These are phyloP conservation scores for Gillenia trifoliata DNA, from an alignment of 306 rosid genomes.

Conservation along the genomic window DNA sequence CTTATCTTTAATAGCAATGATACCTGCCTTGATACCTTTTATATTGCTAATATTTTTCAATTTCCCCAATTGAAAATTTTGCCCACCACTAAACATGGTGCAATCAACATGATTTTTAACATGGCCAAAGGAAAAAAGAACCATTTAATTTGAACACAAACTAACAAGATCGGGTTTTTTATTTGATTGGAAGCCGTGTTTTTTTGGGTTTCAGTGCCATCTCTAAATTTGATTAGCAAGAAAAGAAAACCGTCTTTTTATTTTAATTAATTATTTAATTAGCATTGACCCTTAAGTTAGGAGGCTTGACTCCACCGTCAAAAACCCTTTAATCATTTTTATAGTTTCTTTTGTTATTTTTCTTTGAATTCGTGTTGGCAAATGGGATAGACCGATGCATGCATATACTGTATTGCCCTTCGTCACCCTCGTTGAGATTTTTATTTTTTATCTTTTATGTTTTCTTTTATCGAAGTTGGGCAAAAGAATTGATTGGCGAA, in stretches of 20 bases:
- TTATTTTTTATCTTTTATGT: neutral
- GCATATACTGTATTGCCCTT: neutral
- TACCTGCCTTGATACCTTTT: neutral
- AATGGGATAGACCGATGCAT: neutral
- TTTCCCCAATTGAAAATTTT: neutral
- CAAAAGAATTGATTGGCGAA: neutral
- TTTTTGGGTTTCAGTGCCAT: conserved; percentile 21
- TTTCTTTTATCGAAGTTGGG: neutral
- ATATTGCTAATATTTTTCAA: neutral
- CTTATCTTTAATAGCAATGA: too few relatives aligned
- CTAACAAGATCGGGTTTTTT: neutral
- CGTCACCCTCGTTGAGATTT: neutral
- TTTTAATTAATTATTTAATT: neutral
- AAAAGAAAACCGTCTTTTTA: neutral
- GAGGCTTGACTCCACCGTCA: conserved; percentile 8
- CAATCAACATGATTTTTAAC: neutral
- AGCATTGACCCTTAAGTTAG: conserved; percentile 8
- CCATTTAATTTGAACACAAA: neutral
- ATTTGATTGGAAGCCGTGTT: conserved; percentile 1
- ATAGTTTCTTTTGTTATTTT: neutral
- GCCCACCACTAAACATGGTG: neutral
- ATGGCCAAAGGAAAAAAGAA: neutral
- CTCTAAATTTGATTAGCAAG: neutral
- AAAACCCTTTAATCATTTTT: neutral
- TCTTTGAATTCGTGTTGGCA: neutral